These are phyloP conservation scores for Hericium alpestre DNA, from an alignment of 768 basidiomycete genomes.

Conservation along the genomic window DNA sequence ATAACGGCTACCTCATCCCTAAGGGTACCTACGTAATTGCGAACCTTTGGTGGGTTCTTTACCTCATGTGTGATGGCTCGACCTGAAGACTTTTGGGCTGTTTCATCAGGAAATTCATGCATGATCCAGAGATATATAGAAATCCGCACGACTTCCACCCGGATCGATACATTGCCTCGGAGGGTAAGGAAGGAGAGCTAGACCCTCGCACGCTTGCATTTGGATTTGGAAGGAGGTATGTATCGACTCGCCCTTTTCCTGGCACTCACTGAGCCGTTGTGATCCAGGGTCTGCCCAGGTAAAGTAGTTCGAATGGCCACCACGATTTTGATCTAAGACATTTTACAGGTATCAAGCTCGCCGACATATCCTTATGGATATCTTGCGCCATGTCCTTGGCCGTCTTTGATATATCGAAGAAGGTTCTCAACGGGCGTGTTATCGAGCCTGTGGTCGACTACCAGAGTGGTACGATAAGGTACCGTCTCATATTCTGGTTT, in stretches of 20 bases:
- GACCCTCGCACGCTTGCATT: slow-evolving; percentile 3
- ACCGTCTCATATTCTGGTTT: slow-evolving; percentile 4
- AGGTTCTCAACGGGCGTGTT: slow-evolving; percentile 4
- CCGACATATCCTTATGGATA: slow-evolving; percentile 9
- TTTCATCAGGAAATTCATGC: slow-evolving; percentile 12
- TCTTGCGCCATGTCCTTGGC: slow-evolving; percentile 10
- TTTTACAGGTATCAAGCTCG: slow-evolving; percentile 14
- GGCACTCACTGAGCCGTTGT: too few species aligned
- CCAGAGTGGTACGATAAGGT: slow-evolving; percentile 11
- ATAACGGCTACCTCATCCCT: not conserved
- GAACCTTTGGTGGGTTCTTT: not conserved
- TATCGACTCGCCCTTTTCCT: too few species aligned
- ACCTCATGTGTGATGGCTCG: not conserved
- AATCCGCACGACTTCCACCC: slow-evolving; percentile 21
- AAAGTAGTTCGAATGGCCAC: too few species aligned
- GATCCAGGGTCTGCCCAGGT: too few species aligned
- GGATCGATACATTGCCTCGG: slow-evolving; percentile 16
- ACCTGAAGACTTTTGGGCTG: not conserved
- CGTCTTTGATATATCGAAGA: slow-evolving; percentile 9
- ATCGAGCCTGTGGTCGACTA: slow-evolving; percentile 10
- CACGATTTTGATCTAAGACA: not conserved
- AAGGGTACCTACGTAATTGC: not conserved
- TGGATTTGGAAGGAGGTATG: slow-evolving; percentile 1
- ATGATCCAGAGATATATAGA: slow-evolving; percentile 17
- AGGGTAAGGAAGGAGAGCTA: not conserved